Conservation (phyloP, 495 filamentous ascomycete genomes). For the Halenospora varia region DNA sequence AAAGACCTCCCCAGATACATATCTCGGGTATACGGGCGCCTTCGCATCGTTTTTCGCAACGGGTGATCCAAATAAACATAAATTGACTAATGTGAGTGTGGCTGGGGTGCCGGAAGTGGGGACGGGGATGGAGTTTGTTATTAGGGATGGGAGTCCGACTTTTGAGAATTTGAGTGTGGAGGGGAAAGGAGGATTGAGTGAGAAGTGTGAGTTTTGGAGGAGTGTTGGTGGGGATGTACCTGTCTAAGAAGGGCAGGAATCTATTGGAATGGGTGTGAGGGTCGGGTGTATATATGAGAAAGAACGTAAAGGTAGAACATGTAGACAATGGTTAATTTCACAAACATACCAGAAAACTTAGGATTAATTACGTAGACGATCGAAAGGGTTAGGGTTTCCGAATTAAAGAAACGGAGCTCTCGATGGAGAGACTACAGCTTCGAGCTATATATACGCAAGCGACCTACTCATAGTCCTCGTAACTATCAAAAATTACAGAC, state of each 20-base stretch:
- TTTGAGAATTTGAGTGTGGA: conserved; percentile 36
- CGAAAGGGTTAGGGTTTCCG: too few species aligned
- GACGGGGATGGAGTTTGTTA: conserved; percentile 46
- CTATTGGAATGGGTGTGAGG: too few species aligned
- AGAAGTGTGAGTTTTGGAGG: conserved; percentile 52
- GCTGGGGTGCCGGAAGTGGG: conserved; percentile 42
- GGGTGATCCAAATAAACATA: conserved; percentile 54
- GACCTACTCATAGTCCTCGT: too few species aligned
- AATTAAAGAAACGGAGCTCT: too few species aligned
- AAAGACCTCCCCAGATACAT: conserved; percentile 45
- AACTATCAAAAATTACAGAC: too few species aligned
- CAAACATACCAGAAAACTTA: too few species aligned
- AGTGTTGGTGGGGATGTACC: conserved; percentile 37
- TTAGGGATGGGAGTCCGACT: conserved; percentile 33
- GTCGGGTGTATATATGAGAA: too few species aligned
- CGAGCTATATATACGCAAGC: too few species aligned
- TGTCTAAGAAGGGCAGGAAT: conserved; percentile 23
- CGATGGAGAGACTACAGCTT: too few species aligned
- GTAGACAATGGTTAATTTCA: too few species aligned
- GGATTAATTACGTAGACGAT: too few species aligned
- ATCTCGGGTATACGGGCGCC: conserved; percentile 54
- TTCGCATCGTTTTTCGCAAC: conserved; percentile 57
- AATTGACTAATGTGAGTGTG: conserved; percentile 43
- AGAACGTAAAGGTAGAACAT: too few species aligned
- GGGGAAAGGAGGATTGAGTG: conserved; percentile 37